Conservation (phyloP, 169 alveolate genomes). For the Blepharisma undulans region DNA sequence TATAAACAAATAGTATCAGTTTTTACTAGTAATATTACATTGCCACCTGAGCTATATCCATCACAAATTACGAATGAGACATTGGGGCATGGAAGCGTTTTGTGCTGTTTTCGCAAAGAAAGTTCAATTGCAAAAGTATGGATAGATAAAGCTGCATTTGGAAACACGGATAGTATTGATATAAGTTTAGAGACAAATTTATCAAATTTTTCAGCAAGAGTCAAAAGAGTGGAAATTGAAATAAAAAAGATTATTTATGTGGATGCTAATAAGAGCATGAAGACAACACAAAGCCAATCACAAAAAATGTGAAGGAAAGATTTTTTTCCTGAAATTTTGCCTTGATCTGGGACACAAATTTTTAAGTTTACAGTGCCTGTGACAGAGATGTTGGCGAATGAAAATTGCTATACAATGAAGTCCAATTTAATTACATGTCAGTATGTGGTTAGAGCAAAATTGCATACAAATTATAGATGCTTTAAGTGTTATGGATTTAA, state of each 20-base stretch:
- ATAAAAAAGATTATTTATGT: not conserved
- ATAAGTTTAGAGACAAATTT: not conserved
- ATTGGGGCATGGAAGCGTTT: not conserved
- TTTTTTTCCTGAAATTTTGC: not conserved
- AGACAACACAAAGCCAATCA: not conserved
- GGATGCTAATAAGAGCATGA: not conserved
- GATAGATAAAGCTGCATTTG: not conserved
- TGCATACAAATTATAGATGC: not conserved
- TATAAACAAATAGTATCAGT: not conserved
- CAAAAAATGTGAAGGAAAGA: not conserved
- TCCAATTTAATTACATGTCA: not conserved
- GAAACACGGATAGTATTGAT: not conserved
- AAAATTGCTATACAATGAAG: not conserved
- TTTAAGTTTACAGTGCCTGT: not conserved
- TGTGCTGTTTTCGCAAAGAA: not conserved
- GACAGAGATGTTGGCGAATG: not conserved
- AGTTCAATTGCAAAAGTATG: not conserved
- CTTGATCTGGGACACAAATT: not conserved
- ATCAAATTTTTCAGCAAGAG: not conserved
- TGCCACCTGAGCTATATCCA: not conserved
- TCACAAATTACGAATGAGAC: not conserved
- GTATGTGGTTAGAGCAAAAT: not conserved
- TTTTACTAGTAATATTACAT: not conserved
- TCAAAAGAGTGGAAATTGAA: not conserved
- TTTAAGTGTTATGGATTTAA: not conserved